These are phyloP conservation scores for Alternaria rosae DNA, from an alignment of 2,329 filamentous ascomycete genomes.

Conservation along the genomic window DNA sequence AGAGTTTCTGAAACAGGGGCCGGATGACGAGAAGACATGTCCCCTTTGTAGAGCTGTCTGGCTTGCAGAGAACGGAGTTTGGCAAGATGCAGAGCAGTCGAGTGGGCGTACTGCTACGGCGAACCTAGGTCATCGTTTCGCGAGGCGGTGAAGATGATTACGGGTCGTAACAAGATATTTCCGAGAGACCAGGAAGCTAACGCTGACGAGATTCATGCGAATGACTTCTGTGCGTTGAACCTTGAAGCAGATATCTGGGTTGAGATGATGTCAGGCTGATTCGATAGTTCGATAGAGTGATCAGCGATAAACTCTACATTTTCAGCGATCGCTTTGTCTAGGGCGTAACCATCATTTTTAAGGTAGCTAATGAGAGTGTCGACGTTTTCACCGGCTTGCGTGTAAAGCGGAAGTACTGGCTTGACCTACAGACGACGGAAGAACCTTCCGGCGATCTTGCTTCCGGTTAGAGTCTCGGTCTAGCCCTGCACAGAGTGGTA, in stretches of 20 bases:
- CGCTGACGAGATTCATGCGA: neutral
- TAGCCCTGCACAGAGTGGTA: neutral
- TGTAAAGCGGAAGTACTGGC: neutral
- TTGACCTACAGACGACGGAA: neutral
- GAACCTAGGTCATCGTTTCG: neutral
- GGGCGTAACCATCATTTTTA: neutral
- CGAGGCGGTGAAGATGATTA: neutral
- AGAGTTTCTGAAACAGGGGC: neutral
- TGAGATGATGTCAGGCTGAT: neutral
- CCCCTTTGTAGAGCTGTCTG: constrained; percentile 1
- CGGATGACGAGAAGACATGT: neutral
- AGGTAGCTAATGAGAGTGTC: neutral
- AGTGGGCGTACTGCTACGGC: neutral
- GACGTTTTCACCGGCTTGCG: neutral
- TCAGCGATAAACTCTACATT: no score
- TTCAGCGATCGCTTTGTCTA: no score
- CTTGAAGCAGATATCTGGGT: neutral
- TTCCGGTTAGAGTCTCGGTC: neutral
- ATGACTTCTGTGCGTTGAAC: rapidly evolving
- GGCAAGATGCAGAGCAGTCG: neutral
- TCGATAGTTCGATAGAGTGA: neutral
- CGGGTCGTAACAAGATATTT: neutral
- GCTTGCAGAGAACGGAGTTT: neutral
- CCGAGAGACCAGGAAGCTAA: neutral
- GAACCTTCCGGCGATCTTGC: neutral